These are phyloP conservation scores for Drechslerella stenobrocha DNA, from an alignment of 2,329 filamentous ascomycete genomes.

Conservation along the genomic window DNA sequence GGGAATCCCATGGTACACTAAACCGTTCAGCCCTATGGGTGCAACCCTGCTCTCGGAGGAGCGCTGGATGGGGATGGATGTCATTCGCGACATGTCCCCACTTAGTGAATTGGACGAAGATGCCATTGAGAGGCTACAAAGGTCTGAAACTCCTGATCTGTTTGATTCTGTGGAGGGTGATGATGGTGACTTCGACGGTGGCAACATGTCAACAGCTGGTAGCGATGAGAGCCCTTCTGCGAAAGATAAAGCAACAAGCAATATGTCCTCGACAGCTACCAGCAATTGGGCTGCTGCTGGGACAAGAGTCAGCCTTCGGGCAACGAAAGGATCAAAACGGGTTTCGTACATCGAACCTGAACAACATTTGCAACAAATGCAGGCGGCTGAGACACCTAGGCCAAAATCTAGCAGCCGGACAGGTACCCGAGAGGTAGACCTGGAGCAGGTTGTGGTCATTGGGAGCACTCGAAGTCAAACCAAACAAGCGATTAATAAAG, in stretches of 20 bases:
- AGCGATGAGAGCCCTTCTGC: conserved; percentile 2
- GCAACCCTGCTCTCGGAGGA: conserved; percentile 44
- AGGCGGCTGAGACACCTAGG: conserved; percentile 17
- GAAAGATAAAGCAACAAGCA: conserved; percentile 12
- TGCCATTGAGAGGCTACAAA: conserved; percentile 41
- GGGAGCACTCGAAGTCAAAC: conserved; percentile 45
- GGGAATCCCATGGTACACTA: conserved; percentile 48
- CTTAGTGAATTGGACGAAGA: conserved; percentile 47
- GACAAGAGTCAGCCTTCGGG: conserved; percentile 35
- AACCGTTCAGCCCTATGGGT: conserved; percentile 41
- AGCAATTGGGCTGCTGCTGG: conserved; percentile 29
- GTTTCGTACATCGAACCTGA: conserved; percentile 13
- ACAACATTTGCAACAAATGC: conserved; percentile 7
- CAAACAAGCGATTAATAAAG: conserved; percentile 43
- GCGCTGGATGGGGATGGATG: conserved; percentile 47
- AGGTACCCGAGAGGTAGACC: conserved; percentile 16
- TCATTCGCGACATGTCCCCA: conserved; percentile 46
- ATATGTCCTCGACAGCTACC: conserved; percentile 5
- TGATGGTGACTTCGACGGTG: conserved; percentile 2
- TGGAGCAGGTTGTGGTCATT: conserved; percentile 43
- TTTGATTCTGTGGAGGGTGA: conserved; percentile 21
- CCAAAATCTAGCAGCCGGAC: conserved; percentile 20
- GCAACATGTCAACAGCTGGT: neutral
- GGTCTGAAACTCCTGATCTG: conserved; percentile 19
- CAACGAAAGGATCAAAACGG: conserved; percentile 38